A percentile compares a stretch with the other conserved stretches of the same genome.
These are phyloP conservation scores for Penicillium decumbens DNA, from an alignment of 2,329 filamentous ascomycete species.

Conservation along the genomic window DNA sequence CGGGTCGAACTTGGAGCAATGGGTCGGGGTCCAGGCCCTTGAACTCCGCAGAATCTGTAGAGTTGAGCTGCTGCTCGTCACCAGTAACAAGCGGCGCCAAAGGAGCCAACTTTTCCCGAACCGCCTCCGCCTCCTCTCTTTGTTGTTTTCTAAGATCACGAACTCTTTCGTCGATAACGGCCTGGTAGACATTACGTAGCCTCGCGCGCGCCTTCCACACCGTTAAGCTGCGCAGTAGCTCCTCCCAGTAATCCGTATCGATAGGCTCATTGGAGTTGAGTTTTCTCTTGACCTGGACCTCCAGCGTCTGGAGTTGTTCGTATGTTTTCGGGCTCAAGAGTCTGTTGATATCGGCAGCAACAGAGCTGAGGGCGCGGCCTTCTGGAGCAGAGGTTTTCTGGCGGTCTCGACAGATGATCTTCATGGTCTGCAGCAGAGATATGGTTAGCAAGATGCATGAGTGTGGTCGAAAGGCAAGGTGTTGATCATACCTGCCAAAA, in stretches of 20 bases:
- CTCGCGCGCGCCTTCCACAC: constrained; percentile 91
- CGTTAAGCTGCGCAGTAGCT: constrained; percentile 74
- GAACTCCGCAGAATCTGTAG: constrained; percentile 35
- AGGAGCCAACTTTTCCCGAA: constrained; percentile 51
- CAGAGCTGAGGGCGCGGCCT: constrained; percentile 72
- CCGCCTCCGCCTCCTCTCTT: constrained; percentile 59
- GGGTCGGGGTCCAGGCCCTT: constrained; percentile 60
- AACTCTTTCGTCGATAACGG: constrained; percentile 66
- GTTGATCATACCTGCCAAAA: constrained; percentile 69
- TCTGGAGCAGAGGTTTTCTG: constrained; percentile 63
- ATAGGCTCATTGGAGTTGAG: constrained; percentile 84
- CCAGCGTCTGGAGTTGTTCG: constrained; percentile 78
- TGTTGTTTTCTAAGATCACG: constrained; percentile 63
- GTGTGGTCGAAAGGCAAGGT: neutral
- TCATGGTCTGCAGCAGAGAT: constrained; percentile 58
- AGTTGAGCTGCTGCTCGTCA: constrained; percentile 1
- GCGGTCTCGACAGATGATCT: constrained; percentile 73
- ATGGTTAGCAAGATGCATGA: constrained; percentile 6
- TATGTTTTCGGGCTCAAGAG: constrained; percentile 79
- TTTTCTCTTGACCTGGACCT: constrained; percentile 82
- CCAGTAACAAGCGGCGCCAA: constrained; percentile 40
- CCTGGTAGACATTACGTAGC: constrained; percentile 70
- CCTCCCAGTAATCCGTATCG: constrained; percentile 97
- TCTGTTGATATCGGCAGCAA: constrained; percentile 81
- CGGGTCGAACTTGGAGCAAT: constrained; percentile 57